Evolutionary conservation across 2,329 filamentous ascomycete genomes (phyloP).

Genomic region (Penicillium freii): DNA sequence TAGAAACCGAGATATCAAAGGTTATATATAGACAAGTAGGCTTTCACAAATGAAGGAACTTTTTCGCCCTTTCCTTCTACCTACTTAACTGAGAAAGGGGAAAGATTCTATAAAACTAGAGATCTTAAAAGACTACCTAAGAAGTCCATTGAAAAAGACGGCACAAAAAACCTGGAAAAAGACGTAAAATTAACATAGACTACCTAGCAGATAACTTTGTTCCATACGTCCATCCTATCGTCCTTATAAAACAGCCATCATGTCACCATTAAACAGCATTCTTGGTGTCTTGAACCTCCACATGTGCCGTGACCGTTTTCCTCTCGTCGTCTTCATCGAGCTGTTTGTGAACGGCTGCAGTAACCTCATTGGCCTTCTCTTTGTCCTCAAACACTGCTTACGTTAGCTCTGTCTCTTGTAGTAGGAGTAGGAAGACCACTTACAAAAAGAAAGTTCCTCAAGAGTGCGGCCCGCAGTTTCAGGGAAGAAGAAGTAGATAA

Average conservation of each 20-base stretch:
- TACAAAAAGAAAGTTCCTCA: slow-evolving; percentile 49
- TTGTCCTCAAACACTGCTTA: slow-evolving; percentile 40
- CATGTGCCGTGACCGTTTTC: slow-evolving; percentile 2
- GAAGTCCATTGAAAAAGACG: too few relatives aligned
- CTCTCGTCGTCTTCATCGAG: slow-evolving; percentile 27
- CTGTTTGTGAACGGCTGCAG: slow-evolving; percentile 39
- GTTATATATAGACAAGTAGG: too few relatives aligned
- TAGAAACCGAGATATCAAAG: too few relatives aligned
- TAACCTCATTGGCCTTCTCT: slow-evolving; percentile 35
- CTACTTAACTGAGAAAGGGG: too few relatives aligned
- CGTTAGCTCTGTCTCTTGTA: slow-evolving; percentile 13
- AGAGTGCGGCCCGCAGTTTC: slow-evolving; percentile 45
- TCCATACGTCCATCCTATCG: neutral
- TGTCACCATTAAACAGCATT: slow-evolving; percentile 5
- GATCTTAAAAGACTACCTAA: too few relatives aligned
- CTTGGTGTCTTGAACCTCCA: slow-evolving; percentile 9
- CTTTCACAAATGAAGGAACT: too few relatives aligned
- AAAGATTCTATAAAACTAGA: too few relatives aligned
- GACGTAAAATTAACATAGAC: too few relatives aligned
- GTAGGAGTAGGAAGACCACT: slow-evolving; percentile 16
- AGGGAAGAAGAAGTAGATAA: slow-evolving; percentile 49
- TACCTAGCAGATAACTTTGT: neutral
- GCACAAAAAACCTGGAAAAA: too few relatives aligned
- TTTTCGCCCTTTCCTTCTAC: too few relatives aligned
- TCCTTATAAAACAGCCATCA: neutral